Evolutionary conservation across 176 grass and related monocot genomes (phyloP).

Genomic region (Eragrostis curvula): DNA sequence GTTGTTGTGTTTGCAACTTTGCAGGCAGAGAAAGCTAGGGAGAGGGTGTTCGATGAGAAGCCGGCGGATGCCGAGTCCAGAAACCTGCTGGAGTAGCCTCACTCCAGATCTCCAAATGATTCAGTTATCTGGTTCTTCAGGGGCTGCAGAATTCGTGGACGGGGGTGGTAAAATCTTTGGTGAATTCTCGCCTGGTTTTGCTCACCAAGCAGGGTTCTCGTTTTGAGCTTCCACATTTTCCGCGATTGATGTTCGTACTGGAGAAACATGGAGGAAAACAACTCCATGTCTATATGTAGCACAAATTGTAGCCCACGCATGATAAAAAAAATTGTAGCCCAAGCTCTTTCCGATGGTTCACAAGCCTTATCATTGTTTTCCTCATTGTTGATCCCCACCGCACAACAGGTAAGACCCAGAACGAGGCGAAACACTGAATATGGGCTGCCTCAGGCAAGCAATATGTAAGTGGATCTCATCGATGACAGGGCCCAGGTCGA

Average conservation of each 20-base stretch:
- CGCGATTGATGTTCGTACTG: not conserved
- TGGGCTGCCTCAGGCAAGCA: too few relatives aligned
- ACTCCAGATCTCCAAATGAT: not conserved
- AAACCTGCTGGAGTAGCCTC: constrained; percentile 23
- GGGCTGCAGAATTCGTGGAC: not conserved
- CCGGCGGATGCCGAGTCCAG: constrained; percentile 7
- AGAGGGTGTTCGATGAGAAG: constrained; percentile 60
- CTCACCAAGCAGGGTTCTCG: not conserved
- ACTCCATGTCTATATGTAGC: not conserved
- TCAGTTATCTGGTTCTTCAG: not conserved
- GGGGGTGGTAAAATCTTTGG: not conserved
- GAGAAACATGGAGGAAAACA: not conserved
- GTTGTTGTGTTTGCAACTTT: constrained; percentile 27
- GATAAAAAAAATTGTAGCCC: not conserved
- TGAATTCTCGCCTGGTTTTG: not conserved
- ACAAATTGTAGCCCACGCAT: not conserved
- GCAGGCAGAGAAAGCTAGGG: constrained; percentile 63
- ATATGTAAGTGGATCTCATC: too few relatives aligned
- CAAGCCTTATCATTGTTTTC: too few relatives aligned
- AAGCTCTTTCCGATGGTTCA: not conserved
- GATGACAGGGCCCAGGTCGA: too few relatives aligned
- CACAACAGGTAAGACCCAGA: too few relatives aligned
- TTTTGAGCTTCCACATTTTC: not conserved
- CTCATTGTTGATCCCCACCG: too few relatives aligned
- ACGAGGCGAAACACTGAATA: too few relatives aligned